Percentiles rank a stretch among this genome's conserved stretches.
Conservation (phyloP, 1,284 basidiomycete genomes). For the Cutaneotrichosporon spelunceum region DNA sequence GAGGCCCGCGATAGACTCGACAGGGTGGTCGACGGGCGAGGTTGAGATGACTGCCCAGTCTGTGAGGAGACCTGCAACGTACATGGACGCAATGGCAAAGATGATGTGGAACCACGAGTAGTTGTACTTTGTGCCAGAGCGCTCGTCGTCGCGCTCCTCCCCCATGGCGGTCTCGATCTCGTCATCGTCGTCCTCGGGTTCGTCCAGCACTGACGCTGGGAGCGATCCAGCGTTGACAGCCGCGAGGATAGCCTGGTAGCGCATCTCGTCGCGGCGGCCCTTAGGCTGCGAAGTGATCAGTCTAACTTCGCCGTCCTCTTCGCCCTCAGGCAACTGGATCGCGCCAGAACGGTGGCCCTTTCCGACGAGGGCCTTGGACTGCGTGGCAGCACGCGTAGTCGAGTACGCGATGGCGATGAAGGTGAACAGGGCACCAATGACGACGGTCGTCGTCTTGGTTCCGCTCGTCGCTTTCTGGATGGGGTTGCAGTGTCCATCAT, state of each 20-base stretch:
- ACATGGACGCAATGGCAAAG: constrained; percentile 94
- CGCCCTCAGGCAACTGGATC: constrained; percentile 58
- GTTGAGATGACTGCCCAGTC: constrained; percentile 70
- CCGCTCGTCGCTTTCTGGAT: constrained; percentile 58
- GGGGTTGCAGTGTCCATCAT: constrained; percentile 79
- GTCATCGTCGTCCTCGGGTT: constrained; percentile 69
- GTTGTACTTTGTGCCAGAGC: constrained; percentile 94
- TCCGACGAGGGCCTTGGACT: constrained; percentile 84
- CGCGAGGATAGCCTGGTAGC: constrained; percentile 91
- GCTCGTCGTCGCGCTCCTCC: constrained; percentile 86
- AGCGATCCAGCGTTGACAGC: constrained; percentile 96
- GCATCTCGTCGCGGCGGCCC: constrained; percentile 72
- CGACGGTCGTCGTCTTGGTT: constrained; percentile 81
- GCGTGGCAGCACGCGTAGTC: constrained; percentile 91
- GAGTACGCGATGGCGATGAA: constrained; percentile 98
- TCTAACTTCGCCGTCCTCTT: constrained; percentile 57
- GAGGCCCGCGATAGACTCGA: constrained; percentile 24
- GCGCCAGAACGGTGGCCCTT: constrained; percentile 55
- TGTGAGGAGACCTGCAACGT: constrained; percentile 96
- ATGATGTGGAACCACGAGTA: constrained; percentile 99
- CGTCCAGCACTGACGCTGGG: constrained; percentile 85
- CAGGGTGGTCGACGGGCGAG: constrained; percentile 37
- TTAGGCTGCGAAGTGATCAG: constrained; percentile 81
- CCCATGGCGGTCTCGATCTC: constrained; percentile 66
- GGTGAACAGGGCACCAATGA: constrained; percentile 91